Evolutionary conservation across 164 flowering plant species (phyloP).

Genomic region (Piper longum): DNA sequence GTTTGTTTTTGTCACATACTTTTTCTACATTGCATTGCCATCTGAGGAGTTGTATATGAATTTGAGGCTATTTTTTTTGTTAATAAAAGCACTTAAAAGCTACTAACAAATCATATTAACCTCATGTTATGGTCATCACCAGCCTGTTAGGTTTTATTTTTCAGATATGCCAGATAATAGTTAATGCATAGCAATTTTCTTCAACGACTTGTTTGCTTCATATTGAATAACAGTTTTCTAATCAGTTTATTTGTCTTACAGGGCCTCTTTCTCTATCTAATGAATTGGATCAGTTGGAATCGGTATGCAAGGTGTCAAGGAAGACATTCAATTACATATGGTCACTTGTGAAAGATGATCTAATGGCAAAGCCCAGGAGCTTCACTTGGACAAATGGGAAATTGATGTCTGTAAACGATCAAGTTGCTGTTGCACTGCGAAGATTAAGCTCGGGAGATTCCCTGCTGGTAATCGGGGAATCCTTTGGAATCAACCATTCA

Average conservation of each 20-base stretch:
- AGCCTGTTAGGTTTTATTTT: too few relatives aligned
- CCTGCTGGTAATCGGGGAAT: slow-evolving; percentile 37
- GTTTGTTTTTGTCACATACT: too few relatives aligned
- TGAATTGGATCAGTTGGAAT: slow-evolving; percentile 30
- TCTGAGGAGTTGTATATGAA: too few relatives aligned
- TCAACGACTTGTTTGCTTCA: too few relatives aligned
- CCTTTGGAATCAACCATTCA: slow-evolving; percentile 57
- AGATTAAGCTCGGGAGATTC: slow-evolving; percentile 80
- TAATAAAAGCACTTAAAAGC: too few relatives aligned
- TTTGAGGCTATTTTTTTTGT: too few relatives aligned
- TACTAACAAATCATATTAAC: too few relatives aligned
- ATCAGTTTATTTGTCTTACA: slow-evolving; percentile 7
- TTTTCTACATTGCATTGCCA: too few relatives aligned
- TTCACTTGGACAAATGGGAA: slow-evolving; percentile 37
- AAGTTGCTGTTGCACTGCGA: slow-evolving; percentile 72
- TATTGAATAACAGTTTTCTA: too few relatives aligned
- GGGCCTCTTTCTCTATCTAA: slow-evolving; percentile 36
- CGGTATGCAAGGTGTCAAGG: slow-evolving; percentile 50
- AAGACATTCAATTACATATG: slow-evolving; percentile 72
- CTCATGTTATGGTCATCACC: too few relatives aligned
- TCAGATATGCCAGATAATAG: too few relatives aligned
- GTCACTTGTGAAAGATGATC: slow-evolving; percentile 59
- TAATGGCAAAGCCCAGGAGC: slow-evolving; percentile 35
- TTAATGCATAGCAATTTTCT: too few relatives aligned
- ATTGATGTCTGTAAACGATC: slow-evolving; percentile 38